A percentile compares a stretch with the other conserved stretches of the same genome.
phyloP scores from a whole-genome alignment of 1,139 yeast species.

The Saccharomyces hybrid region DNA sequence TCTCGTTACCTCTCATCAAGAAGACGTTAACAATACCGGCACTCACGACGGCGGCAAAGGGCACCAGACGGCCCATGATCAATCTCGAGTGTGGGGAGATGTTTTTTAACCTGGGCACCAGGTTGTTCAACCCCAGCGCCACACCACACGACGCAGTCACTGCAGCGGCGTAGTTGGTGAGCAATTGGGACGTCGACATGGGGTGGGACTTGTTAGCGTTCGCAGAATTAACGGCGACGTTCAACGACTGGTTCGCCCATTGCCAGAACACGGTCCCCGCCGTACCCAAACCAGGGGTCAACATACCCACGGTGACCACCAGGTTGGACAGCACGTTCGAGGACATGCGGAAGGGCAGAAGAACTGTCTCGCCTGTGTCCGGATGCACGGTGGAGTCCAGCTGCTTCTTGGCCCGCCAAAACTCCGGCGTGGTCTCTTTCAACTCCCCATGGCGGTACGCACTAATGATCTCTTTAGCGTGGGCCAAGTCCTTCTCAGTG shows the following conservation, averaged over 20 bases:
- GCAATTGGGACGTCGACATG: slow-evolving; percentile 65
- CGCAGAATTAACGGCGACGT: slow-evolving; percentile 93
- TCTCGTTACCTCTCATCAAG: slow-evolving; percentile 92
- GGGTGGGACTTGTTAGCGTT: slow-evolving; percentile 95
- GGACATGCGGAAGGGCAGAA: slow-evolving; percentile 94
- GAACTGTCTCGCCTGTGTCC: slow-evolving; percentile 88
- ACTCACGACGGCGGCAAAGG: slow-evolving; percentile 95
- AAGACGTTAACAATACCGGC: slow-evolving; percentile 94
- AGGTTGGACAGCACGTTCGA: slow-evolving; percentile 87
- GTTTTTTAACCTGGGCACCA: slow-evolving; percentile 73
- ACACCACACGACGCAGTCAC: slow-evolving; percentile 93
- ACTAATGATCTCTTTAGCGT: slow-evolving; percentile 59
- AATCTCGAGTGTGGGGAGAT: slow-evolving; percentile 61
- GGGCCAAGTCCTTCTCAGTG: slow-evolving; percentile 52
- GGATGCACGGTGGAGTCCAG: slow-evolving; percentile 89
- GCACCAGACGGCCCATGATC: slow-evolving; percentile 78
- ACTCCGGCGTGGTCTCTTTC: slow-evolving; percentile 58
- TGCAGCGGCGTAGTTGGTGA: slow-evolving; percentile 75
- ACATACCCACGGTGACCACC: slow-evolving; percentile 95
- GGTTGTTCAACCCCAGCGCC: slow-evolving; percentile 82
- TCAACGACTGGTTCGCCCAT: slow-evolving; percentile 89
- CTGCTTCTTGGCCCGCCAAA: slow-evolving; percentile 84
- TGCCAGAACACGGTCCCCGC: slow-evolving; percentile 95
- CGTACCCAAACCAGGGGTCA: slow-evolving; percentile 86
- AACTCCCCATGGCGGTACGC: slow-evolving; percentile 65